Base-by-base conservation (phyloP, 139 green algal species). In the Tetraselmis striata region DNA sequence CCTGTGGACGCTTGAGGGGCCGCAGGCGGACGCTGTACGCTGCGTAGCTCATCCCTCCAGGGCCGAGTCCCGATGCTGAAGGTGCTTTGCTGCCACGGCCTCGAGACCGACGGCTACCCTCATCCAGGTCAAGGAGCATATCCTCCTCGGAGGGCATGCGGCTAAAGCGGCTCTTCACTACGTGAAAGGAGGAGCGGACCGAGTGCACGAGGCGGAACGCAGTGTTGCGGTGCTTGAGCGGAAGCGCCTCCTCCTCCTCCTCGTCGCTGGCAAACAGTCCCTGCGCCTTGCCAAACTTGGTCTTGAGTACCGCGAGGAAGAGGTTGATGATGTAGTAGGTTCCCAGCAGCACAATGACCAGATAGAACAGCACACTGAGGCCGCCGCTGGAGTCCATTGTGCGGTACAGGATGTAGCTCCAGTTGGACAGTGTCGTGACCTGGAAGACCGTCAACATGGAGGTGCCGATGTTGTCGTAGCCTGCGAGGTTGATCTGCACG, bases 301-400 rank as follows among this genome's bases (percentile, higher is more conserved):
- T 90, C 84, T 95, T 95, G 27, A 95, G 87, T n/a, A 96, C 93
- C 2, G 93, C 93, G 27, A 95, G 89, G 77, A 96, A 94, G 24
- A 96, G 89, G 83, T 95, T 95, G 74, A 95, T 83, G 84, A 95
- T 86, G 83, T 95, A 93, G 84, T 94, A 95, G 1, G 90, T 81
- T 27, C 92, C 90, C 32, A 95, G 86, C 27, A 92, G 58, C 28
- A 95, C 83, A 32, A 95, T 79, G 18, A 90, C 27, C 1, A 95
- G 31, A 76, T 91, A 96, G 82, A 91, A 95, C 30, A 92, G 29
- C 25, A 90, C 76, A 25, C 80, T 81, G 2, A 75, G 27, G 23
- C 87, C 79, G n/a, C 84, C 85, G 29, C 78, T 85, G 59, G 80
- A 31, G 29, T 83, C 80, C 76, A 76, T 83, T n/a, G 76, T 74